phyloP scores from a whole-genome alignment of 768 basidiomycete species.

The Megacollybia marginata region DNA sequence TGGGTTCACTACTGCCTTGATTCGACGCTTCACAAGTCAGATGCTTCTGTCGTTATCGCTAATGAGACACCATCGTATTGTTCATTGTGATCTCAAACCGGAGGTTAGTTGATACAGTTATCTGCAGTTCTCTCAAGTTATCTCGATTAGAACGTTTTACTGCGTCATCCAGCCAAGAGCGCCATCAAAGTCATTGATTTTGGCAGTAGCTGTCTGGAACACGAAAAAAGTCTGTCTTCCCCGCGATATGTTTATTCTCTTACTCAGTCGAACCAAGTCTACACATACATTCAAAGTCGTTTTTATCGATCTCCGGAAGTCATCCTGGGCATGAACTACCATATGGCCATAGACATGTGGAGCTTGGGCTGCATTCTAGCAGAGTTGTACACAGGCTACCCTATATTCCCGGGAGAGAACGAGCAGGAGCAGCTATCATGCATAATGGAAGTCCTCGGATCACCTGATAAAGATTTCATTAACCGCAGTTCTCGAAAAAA shows the following conservation, averaged over 20 bases:
- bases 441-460: conserved; percentile 98
- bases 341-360: conserved; percentile 99
- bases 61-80: conserved; percentile 95
- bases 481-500: conserved; percentile 91
- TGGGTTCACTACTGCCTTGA: conserved; percentile 93
- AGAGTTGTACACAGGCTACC: conserved; percentile 94
- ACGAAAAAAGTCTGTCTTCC: conserved; percentile 81
- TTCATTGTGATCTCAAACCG: conserved; percentile 98
- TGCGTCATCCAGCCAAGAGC: conserved; percentile 93
- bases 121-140: conserved; percentile 2
- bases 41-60: conserved; percentile 88
- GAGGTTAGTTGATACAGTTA: conserved; percentile 51
- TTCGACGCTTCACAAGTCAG: conserved; percentile 93
- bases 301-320: conserved; percentile 99
- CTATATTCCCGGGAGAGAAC: conserved; percentile 98
- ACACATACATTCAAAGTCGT: conserved; percentile 98
- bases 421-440: conserved; percentile 97
- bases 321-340: conserved; percentile 97
- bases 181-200: conserved; percentile 99
- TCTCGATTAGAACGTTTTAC: conserved; percentile 71
- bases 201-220: conserved; percentile 96
- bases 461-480: conserved; percentile 92
- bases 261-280: conserved; percentile 47
- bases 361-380: conserved; percentile 97
- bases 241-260: too few relatives aligned